These are phyloP conservation scores for Fusarium penzigii DNA, from an alignment of 2,329 filamentous ascomycete species.

Conservation along the genomic window DNA sequence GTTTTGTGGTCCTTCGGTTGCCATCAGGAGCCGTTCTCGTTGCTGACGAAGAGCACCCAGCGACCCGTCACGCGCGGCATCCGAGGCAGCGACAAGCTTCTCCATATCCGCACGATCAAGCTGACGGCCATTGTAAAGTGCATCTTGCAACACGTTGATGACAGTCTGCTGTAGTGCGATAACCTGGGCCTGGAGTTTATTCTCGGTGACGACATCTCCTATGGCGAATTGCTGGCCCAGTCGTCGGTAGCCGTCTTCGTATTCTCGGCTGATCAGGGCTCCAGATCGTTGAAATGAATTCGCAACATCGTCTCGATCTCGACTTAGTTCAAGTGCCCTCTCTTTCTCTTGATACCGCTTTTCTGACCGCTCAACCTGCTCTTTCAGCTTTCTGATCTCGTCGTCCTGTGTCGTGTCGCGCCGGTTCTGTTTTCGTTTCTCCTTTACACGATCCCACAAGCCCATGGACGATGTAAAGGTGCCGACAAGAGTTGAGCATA, in stretches of 20 bases:
- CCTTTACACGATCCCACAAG: constrained; percentile 28
- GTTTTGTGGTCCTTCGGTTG: constrained; percentile 2
- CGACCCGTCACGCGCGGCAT: constrained; percentile 24
- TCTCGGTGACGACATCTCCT: constrained; percentile 27
- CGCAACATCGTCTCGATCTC: constrained; percentile 18
- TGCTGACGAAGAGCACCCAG: constrained; percentile 24
- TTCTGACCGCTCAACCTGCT: constrained; percentile 16
- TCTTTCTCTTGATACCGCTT: background rate
- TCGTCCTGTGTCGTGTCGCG: constrained; percentile 28
- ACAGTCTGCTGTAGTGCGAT: constrained; percentile 29
- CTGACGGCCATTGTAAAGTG: constrained; percentile 19
- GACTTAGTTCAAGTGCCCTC: constrained; percentile 1
- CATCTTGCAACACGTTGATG: constrained; percentile 27
- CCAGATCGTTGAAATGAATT: constrained; percentile 23
- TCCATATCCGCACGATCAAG: constrained; percentile 26
- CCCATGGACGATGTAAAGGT: constrained; percentile 30
- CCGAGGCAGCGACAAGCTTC: constrained; percentile 23
- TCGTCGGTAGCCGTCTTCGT: constrained; percentile 24
- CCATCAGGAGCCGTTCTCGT: constrained; percentile 17
- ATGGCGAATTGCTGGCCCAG: constrained; percentile 24
- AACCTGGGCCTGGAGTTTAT: constrained; percentile 27
- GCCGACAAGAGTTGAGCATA: constrained; percentile 28
- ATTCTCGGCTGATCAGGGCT: constrained; percentile 27
- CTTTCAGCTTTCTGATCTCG: constrained; percentile 27
- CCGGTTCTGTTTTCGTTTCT: constrained; percentile 21